Evolutionary conservation across 768 basidiomycete genomes (phyloP).

Genomic region (Botryobasidium botryosum): DNA sequence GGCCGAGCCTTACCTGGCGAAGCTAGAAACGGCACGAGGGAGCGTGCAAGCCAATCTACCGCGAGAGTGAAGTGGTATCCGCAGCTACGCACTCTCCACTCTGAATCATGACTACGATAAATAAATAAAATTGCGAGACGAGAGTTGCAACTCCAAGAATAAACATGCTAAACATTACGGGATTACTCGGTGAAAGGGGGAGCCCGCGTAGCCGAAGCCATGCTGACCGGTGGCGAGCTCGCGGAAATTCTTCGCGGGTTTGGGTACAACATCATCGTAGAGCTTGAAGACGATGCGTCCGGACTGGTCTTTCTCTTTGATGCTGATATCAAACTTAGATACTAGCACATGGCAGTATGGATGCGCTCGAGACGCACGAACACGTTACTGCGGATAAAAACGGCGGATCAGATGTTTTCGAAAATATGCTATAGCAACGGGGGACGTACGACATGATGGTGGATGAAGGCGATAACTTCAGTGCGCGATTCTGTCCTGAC

Average conservation of each 20-base stretch:
- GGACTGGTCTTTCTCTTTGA: slow-evolving; percentile 20
- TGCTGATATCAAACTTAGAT: slow-evolving; percentile 24
- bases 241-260: slow-evolving; percentile 71
- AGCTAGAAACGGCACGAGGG: too few relatives aligned
- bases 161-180: slow-evolving; percentile 13
- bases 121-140: slow-evolving; percentile 7
- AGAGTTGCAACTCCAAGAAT: neutral
- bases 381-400: neutral
- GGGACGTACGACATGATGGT: too few relatives aligned
- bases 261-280: slow-evolving; percentile 61
- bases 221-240: slow-evolving; percentile 33
- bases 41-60: too few relatives aligned
- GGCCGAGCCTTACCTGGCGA: slow-evolving; percentile 13
- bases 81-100: too few relatives aligned
- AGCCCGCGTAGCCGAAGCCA: slow-evolving; percentile 23
- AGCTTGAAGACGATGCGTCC: slow-evolving; percentile 65
- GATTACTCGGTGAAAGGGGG: slow-evolving; percentile 26
- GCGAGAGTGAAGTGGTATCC: too few relatives aligned
- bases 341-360: neutral
- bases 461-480: too few relatives aligned
- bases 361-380: neutral
- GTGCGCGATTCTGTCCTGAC: too few relatives aligned
- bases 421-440: too few relatives aligned
- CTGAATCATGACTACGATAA: slow-evolving; percentile 29
- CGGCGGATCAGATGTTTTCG: too few relatives aligned